These are phyloP conservation scores for Lecanosticta acicola DNA, from an alignment of 2,329 filamentous ascomycete species.

Conservation along the genomic window DNA sequence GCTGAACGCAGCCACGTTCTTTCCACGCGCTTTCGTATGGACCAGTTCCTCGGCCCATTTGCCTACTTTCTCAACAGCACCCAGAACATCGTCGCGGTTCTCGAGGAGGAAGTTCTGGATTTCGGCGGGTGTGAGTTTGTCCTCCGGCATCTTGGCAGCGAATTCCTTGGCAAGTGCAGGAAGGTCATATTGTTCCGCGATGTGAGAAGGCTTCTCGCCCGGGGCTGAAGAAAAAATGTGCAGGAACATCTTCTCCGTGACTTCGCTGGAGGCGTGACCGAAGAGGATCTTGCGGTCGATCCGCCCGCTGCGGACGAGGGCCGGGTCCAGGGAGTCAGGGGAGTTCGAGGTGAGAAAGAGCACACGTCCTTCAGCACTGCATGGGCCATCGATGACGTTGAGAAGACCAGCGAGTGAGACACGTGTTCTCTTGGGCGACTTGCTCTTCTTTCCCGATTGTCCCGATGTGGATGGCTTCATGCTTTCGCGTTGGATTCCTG, in stretches of 20 bases:
- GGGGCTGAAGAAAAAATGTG: constrained; percentile 25
- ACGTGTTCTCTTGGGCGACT: constrained; percentile 24
- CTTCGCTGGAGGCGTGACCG: constrained; percentile 37
- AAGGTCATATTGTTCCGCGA: too few relatives aligned
- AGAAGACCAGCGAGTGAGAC: constrained; percentile 72
- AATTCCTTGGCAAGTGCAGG: constrained; percentile 40
- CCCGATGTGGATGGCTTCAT: background rate
- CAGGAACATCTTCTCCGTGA: constrained; percentile 36
- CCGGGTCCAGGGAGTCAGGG: constrained; percentile 64
- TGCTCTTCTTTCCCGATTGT: background rate
- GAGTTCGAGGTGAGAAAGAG: constrained; percentile 77
- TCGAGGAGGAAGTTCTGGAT: constrained; percentile 47
- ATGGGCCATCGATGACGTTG: constrained; percentile 75
- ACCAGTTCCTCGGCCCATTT: constrained; percentile 37
- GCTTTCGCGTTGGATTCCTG: constrained; percentile 83
- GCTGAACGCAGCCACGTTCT: constrained; percentile 11
- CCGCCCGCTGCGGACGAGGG: constrained; percentile 65
- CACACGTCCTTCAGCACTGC: constrained; percentile 67
- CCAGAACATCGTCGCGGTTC: constrained; percentile 41
- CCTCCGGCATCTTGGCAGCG: constrained; percentile 39
- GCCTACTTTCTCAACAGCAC: constrained; percentile 39
- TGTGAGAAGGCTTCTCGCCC: background rate
- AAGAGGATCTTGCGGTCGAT: constrained; percentile 63
- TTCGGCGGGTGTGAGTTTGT: constrained; percentile 45
- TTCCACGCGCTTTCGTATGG: constrained; percentile 12